Evolutionary conservation across 495 filamentous ascomycete genomes (phyloP).

Genomic region (Letharia columbiana): DNA sequence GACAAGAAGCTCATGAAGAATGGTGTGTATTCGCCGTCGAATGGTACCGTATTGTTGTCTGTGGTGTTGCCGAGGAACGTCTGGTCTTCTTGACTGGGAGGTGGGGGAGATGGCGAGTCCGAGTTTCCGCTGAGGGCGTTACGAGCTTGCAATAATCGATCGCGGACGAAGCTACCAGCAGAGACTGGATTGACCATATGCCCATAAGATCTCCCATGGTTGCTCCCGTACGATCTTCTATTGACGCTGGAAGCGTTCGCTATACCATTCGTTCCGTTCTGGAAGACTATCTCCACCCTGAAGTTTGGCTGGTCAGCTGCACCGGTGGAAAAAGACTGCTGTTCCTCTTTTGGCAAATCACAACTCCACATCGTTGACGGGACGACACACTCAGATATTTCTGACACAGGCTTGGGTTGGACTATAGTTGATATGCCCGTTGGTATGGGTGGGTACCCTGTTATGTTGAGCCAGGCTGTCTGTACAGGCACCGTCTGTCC

Average conservation of each 20-base stretch:
- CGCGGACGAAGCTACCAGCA: constrained; percentile 29
- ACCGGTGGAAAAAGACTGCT: constrained; percentile 51
- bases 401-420: constrained; percentile 49
- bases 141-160: constrained; percentile 25
- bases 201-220: constrained; percentile 20
- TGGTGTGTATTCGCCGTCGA: constrained; percentile 44
- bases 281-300: constrained; percentile 67
- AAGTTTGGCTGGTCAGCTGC: constrained; percentile 63
- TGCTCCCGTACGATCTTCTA: constrained; percentile 18
- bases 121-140: constrained; percentile 25
- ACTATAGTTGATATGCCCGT: constrained; percentile 72
- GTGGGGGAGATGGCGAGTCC: constrained; percentile 51
- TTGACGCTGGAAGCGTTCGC: constrained; percentile 25
- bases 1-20: constrained; percentile 42
- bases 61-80: constrained; percentile 77
- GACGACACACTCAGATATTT: constrained; percentile 55
- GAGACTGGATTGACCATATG: constrained; percentile 29
- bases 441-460: constrained; percentile 75
- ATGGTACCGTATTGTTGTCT: constrained; percentile 55
- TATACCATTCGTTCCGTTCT: constrained; percentile 52
- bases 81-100: constrained; percentile 60
- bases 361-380: constrained; percentile 75
- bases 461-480: constrained; percentile 71
- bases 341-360: constrained; percentile 65
- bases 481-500: constrained; percentile 36